Evolutionary conservation across 495 filamentous ascomycete species (phyloP), one percentile per base, ranked within the genome.

Genomic region (Penicillium lagena): DNA sequence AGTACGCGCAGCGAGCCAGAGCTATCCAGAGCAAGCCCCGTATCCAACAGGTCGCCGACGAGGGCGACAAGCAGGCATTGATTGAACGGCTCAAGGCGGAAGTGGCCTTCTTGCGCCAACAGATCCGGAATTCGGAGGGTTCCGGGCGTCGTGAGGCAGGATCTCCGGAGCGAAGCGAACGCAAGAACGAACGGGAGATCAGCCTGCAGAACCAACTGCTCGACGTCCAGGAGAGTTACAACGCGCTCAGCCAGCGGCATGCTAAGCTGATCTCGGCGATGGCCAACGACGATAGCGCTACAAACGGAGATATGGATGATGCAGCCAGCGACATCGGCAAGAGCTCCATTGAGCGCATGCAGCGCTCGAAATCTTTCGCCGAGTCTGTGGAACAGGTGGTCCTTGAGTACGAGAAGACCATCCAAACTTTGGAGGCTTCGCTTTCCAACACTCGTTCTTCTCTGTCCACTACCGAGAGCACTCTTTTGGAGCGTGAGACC

Each of bases 371-470:
- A 54, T 90, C 87, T 8, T 96, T 97, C 64, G 89, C 91, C 7
- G 82, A 93, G 62, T 90, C 90, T 35, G 90, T 96, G 28, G 94
- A 99, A 56, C 85, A 93, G 58, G 88, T 99, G 34, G 88, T 99
- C 12, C 68, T 97, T 12, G 93, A 99, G 58, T 99, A 99, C 60
- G 93, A 99, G 55, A 96, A 95, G 77, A 99, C 93, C 0, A 97
- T 99, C 47, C 89, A 96, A 60, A 85, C 77, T 52, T 78, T 99
- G 22, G 94, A 99, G 68, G 80, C 88, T 34, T 94, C 90, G 1
- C 79, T 99, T 11, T 89, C 94, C 1, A 93, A 82, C 56, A 97
- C 94, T 7, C 79, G 94, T 36, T 74, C 85, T 37, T 88, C 88
- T 9, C 72, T 99, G 29, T 83, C 94, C 11, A 81, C 66, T 53